phyloP scores from a whole-genome alignment of 2,329 filamentous ascomycete species.

The Lojkania enalia region DNA sequence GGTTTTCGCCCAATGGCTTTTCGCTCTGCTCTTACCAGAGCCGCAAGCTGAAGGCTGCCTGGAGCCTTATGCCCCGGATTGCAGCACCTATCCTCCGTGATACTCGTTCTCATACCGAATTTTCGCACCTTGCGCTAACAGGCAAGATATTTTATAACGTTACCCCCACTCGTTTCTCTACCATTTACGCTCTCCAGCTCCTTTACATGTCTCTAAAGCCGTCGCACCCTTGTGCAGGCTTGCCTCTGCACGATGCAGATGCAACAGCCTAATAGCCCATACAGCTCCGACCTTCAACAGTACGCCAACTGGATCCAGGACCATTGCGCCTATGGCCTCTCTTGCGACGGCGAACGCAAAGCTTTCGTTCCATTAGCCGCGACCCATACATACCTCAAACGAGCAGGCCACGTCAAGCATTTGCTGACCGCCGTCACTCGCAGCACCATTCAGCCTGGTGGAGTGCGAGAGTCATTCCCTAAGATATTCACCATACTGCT shows the following conservation, averaged over 20 bases:
- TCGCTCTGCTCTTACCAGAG: too few species aligned
- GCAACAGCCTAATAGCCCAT: not conserved
- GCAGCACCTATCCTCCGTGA: too few species aligned
- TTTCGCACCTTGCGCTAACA: too few species aligned
- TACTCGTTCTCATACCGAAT: too few species aligned
- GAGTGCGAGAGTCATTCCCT: not conserved
- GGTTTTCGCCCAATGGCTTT: too few species aligned
- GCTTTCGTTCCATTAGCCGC: not conserved
- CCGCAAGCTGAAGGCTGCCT: too few species aligned
- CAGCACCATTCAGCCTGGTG: not conserved
- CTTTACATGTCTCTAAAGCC: not conserved
- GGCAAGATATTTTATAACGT: too few species aligned
- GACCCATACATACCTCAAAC: not conserved
- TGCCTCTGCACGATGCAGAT: not conserved
- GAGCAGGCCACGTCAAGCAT: not conserved
- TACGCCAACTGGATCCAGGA: not conserved
- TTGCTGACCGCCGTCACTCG: not conserved
- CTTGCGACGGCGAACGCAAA: not conserved
- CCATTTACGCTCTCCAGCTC: not conserved
- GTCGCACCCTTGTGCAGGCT: not conserved
- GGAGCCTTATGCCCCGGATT: too few species aligned
- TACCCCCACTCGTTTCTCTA: too few species aligned
- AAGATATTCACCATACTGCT: not conserved
- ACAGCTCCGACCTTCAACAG: not conserved
- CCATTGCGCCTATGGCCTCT: not conserved